Base-by-base conservation (phyloP, 1,284 basidiomycete species). In the Melanopsichium pennsylvanicum region DNA sequence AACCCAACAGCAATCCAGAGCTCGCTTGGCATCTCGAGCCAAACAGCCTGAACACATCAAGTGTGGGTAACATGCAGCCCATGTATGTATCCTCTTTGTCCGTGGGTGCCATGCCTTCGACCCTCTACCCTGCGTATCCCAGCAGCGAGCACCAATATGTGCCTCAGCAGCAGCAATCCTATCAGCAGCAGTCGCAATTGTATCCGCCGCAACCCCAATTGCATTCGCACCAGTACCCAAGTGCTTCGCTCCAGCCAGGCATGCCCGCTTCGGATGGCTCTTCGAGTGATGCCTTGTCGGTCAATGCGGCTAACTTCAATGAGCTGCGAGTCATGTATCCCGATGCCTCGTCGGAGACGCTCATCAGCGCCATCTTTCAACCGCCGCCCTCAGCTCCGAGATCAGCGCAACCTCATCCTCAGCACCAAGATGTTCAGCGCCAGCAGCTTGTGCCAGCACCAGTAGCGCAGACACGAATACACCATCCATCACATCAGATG, bases 21-120 rank as follows among this genome's bases (percentile, higher is more conserved):
- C 40, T 31, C 11, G 29, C 44, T 12, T 60, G 57, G 57, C 57
- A 60, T 10, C 26, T 39, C 15, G 57, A 31, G 15, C 19, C 43
- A n/a, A 36, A 51, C 21, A 34, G 25, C 10, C n/a, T n/a, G n/a
- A n/a, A n/a, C n/a, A n/a, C 27, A 29, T 8, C 7, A 8, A 13
- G 27, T 29, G 27, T 13, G 7, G 18, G 15, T n/a, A 19, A 44
- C 5, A 43, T 47, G 41, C 35, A 32, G 1, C 31, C 47, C 15
- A 26, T 50, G 31, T 26, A 39, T 25, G 42, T 41, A 4, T 16
- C 43, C 4, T 51, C 48, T 8, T 40, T 34, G 2, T 47, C 44
- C 12, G 23, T 19, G 26, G 25, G 25, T n/a, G 2, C 27, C n/a
- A 10, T 27, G n/a, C 16, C 37, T 10, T 7, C 34, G 13, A 15